Evolutionary conservation across 306 rosid species (phyloP).

Genomic region (Citrullus colocynthis): DNA sequence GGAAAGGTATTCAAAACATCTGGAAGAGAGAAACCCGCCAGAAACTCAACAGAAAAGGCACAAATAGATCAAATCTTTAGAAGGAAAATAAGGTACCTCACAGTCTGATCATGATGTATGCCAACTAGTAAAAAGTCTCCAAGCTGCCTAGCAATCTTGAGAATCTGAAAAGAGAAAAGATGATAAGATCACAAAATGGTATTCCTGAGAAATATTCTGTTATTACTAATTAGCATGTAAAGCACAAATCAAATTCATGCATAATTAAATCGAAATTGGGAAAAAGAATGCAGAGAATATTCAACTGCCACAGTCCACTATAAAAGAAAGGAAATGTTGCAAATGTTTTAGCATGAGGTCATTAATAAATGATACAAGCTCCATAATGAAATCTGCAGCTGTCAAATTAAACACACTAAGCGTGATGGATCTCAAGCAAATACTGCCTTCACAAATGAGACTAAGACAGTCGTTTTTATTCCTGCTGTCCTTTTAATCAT

Average conservation of each 20-base stretch:
- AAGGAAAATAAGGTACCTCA: constrained; percentile 39
- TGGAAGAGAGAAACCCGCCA: not conserved
- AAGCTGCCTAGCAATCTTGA: constrained; percentile 80
- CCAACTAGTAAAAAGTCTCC: constrained; percentile 98
- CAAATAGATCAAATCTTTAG: not conserved
- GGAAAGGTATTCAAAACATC: not conserved
- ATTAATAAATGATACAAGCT: not conserved
- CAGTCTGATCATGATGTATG: constrained; percentile 64
- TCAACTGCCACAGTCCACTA: not conserved
- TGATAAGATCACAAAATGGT: not conserved
- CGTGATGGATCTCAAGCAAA: not conserved
- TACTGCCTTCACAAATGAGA: not conserved
- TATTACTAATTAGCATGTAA: not conserved
- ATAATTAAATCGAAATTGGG: not conserved
- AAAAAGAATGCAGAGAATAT: not conserved
- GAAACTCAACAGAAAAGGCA: not conserved
- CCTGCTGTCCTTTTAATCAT: not conserved
- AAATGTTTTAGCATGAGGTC: not conserved
- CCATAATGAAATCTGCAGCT: not conserved
- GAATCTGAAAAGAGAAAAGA: constrained; percentile 38
- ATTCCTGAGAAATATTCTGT: not conserved
- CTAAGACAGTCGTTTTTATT: not conserved
- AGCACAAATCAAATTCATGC: not conserved
- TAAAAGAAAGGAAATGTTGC: not conserved
- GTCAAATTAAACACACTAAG: not conserved